These are phyloP conservation scores for Xerocomellus dryophilus DNA, from an alignment of 768 basidiomycete genomes.

Conservation along the genomic window DNA sequence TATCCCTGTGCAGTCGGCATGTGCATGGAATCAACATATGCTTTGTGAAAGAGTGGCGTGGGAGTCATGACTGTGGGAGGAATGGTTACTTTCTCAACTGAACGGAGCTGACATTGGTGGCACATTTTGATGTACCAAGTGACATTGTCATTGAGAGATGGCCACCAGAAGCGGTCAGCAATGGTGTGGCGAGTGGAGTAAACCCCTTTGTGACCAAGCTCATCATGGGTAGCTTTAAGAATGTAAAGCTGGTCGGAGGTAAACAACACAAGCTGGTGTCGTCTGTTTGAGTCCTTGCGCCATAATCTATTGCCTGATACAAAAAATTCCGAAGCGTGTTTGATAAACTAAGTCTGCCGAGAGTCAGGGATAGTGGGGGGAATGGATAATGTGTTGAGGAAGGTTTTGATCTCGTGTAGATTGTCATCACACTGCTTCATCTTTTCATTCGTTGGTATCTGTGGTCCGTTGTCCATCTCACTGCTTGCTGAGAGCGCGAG, in stretches of 20 bases:
- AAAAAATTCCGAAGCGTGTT: conserved; percentile 14
- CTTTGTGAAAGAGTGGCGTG: too few relatives aligned
- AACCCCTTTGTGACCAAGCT: conserved; percentile 1
- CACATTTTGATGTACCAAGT: conserved; percentile 35
- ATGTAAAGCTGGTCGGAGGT: not conserved
- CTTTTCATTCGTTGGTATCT: not conserved
- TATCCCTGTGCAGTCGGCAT: too few relatives aligned
- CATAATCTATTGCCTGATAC: conserved; percentile 16
- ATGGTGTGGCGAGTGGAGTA: conserved; percentile 10
- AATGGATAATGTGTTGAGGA: not conserved
- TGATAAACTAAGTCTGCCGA: not conserved
- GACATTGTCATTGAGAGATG: conserved; percentile 26
- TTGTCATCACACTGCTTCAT: not conserved
- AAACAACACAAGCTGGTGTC: conserved; percentile 25
- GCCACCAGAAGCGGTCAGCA: conserved; percentile 30
- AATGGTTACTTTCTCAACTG: too few relatives aligned
- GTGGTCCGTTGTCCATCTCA: too few relatives aligned
- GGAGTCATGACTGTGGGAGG: too few relatives aligned
- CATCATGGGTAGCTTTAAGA: not conserved
- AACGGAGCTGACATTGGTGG: conserved; percentile 40
- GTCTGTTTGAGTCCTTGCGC: conserved; percentile 16
- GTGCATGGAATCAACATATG: too few relatives aligned
- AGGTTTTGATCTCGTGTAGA: not conserved
- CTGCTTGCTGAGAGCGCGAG: not conserved
- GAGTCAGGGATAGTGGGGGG: not conserved